Percentiles rank a stretch among this genome's conserved stretches.
Evolutionary conservation across 306 rosid species (phyloP).

Genomic region (Prunus mira): DNA sequence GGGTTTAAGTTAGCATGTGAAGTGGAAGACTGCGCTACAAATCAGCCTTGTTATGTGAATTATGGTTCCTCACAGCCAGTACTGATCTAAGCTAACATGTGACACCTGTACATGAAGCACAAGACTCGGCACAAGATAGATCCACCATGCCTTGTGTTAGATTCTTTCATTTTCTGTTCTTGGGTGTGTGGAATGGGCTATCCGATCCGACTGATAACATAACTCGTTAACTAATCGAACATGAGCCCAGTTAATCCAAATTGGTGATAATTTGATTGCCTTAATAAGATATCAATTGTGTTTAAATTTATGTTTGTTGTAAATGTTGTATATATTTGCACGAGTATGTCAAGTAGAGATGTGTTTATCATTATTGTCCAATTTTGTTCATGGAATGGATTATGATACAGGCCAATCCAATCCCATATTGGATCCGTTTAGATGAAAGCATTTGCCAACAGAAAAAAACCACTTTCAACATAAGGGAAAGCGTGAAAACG

Average conservation of each 20-base stretch:
- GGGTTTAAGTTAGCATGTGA: background rate
- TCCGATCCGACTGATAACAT: background rate
- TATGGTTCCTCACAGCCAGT: background rate
- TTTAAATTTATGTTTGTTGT: too few species aligned
- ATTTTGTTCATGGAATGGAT: too few species aligned
- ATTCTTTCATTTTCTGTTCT: background rate
- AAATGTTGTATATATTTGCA: too few species aligned
- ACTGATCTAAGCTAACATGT: too few species aligned
- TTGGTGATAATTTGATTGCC: background rate
- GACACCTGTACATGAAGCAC: too few species aligned
- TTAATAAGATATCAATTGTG: too few species aligned
- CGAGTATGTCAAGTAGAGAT: too few species aligned
- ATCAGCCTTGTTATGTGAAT: background rate
- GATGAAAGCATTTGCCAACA: background rate
- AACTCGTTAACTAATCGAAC: background rate
- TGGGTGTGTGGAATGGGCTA: background rate
- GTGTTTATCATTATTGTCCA: too few species aligned
- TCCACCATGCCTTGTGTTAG: background rate
- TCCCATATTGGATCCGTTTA: background rate
- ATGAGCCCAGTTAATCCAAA: background rate
- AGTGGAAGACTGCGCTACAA: conserved; percentile 7
- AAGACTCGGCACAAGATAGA: too few species aligned
- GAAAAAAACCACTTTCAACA: background rate
- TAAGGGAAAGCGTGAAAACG: background rate
- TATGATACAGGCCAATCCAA: background rate